Conservation (phyloP, 129 eudicot species). For the Artemisia annua region DNA sequence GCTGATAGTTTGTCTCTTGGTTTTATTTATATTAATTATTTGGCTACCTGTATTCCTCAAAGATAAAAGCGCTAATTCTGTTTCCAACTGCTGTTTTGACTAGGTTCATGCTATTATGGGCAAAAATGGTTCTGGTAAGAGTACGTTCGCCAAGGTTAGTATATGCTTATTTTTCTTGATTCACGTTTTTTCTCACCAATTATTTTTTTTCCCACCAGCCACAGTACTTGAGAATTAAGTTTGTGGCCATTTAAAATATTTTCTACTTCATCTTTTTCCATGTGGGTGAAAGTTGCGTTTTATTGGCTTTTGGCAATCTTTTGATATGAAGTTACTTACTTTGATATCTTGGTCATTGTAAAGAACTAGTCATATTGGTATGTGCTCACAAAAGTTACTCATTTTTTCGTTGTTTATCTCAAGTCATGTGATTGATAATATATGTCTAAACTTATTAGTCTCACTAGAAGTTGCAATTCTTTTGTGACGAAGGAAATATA, state of each 20-base stretch:
- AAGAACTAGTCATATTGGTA: background rate
- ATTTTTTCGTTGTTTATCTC: background rate
- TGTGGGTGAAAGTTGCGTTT: background rate
- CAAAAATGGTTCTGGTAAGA: slow-evolving; percentile 99
- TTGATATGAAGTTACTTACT: slow-evolving; percentile 3
- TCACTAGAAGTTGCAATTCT: background rate
- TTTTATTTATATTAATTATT: background rate
- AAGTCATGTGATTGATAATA: background rate
- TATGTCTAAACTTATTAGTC: background rate
- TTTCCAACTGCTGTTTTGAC: slow-evolving; percentile 25
- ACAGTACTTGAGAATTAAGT: background rate
- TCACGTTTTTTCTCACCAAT: background rate
- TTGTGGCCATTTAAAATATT: background rate
- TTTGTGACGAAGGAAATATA: background rate
- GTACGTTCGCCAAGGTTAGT: slow-evolving; percentile 97
- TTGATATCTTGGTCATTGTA: background rate
- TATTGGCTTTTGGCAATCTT: background rate
- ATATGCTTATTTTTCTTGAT: background rate
- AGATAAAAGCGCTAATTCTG: slow-evolving; percentile 11
- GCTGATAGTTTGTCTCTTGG: background rate
- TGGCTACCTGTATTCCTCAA: background rate
- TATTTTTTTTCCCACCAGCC: background rate
- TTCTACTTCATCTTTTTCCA: background rate
- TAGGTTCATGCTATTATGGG: slow-evolving; percentile 99
- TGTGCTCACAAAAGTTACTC: background rate